Percentiles rank a stretch among this genome's conserved stretches.
Evolutionary conservation across 139 green algal genomes (phyloP).

Genomic region (Micromonas commoda): DNA sequence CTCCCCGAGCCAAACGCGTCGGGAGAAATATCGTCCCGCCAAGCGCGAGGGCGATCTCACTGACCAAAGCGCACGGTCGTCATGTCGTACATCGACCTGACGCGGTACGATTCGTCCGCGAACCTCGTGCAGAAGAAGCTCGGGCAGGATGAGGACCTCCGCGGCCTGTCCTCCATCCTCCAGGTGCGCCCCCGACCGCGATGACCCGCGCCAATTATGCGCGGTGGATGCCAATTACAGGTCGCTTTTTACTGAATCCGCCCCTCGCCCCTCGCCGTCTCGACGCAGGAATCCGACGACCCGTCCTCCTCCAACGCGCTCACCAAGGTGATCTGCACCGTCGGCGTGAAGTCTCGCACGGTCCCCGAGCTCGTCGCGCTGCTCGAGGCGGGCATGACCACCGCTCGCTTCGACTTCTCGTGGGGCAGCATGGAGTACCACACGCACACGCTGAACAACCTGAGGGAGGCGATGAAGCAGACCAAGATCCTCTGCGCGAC

Average conservation of each 20-base stretch:
- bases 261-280: too few relatives aligned
- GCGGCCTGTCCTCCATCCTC: too few relatives aligned
- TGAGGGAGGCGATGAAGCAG: slow-evolving; percentile 27
- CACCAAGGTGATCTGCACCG: slow-evolving; percentile 17
- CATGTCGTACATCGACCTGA: neutral
- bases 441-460: slow-evolving; percentile 35
- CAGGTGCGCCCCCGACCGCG: too few relatives aligned
- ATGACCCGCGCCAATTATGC: too few relatives aligned
- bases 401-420: slow-evolving; percentile 37
- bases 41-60: neutral
- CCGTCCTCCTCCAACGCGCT: neutral
- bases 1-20: too few relatives aligned
- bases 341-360: slow-evolving; percentile 9
- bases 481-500: slow-evolving; percentile 33
- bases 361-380: slow-evolving; percentile 2
- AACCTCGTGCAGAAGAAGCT: neutral
- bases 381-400: slow-evolving; percentile 13
- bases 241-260: too few relatives aligned
- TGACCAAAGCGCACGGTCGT: neutral
- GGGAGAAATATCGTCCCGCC: too few relatives aligned
- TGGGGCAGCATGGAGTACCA: slow-evolving; percentile 34
- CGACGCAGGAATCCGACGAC: too few relatives aligned
- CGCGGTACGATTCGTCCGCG: neutral
- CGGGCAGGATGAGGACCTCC: too few relatives aligned
- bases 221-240: too few relatives aligned